phyloP scores from a whole-genome alignment of 805 yeast genomes.

The Metschnikowia colocasiae region DNA sequence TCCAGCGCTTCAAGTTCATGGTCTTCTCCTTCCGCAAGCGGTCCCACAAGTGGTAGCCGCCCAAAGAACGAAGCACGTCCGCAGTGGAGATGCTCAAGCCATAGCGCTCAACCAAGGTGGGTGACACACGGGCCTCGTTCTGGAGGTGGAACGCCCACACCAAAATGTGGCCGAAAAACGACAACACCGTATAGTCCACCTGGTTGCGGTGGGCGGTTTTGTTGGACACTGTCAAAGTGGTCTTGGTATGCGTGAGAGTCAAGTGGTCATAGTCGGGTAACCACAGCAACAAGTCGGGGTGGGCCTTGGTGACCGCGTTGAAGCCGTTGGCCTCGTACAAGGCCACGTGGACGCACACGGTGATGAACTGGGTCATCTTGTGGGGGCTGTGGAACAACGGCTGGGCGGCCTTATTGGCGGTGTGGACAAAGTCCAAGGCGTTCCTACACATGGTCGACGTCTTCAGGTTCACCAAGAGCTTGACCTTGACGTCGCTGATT shows the following conservation, averaged over 20 bases:
- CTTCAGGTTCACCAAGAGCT: constrained; percentile 33
- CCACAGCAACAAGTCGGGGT: constrained; percentile 27
- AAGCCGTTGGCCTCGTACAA: constrained; percentile 35
- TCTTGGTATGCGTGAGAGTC: constrained; percentile 30
- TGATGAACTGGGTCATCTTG: constrained; percentile 23
- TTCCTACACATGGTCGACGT: constrained; percentile 28
- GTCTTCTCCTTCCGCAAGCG: constrained; percentile 28
- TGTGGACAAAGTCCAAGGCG: constrained; percentile 24
- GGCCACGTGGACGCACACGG: constrained; percentile 33
- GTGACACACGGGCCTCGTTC: constrained; percentile 3
- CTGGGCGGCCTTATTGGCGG: constrained; percentile 19
- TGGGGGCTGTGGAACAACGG: constrained; percentile 22
- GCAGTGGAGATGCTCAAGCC: constrained; percentile 19
- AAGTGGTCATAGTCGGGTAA: constrained; percentile 31
- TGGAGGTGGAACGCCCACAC: constrained; percentile 36
- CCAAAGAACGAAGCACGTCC: constrained; percentile 23
- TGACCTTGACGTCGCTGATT: constrained; percentile 35
- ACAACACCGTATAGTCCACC: constrained; percentile 36
- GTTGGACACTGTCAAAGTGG: constrained; percentile 33
- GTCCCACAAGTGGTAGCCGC: constrained; percentile 42
- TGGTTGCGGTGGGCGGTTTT: constrained; percentile 32
- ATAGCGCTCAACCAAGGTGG: constrained; percentile 18
- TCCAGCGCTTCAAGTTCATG: constrained; percentile 42
- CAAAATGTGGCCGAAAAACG: constrained; percentile 37
- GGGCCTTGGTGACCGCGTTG: constrained; percentile 22